Percentiles rank a stretch among this genome's conserved stretches.
phyloP scores from a whole-genome alignment of 345 rosid genomes.

The Ailanthus altissimus region DNA sequence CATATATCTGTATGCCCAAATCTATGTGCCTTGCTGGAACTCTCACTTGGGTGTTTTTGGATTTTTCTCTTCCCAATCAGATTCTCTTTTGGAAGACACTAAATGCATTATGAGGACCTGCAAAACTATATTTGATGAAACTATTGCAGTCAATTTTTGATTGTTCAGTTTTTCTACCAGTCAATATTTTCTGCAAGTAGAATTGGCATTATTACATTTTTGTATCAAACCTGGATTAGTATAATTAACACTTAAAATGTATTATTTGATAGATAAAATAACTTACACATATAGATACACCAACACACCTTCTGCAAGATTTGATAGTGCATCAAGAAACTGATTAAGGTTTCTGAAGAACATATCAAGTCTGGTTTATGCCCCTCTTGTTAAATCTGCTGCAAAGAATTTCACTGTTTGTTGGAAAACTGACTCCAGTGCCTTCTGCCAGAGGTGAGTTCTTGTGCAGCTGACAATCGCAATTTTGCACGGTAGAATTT shows the following conservation, averaged over 20 bases:
- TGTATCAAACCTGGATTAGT: background rate
- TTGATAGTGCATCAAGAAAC: background rate
- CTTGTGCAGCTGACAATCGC: background rate
- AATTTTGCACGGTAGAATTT: background rate
- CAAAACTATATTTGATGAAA: background rate
- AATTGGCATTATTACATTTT: background rate
- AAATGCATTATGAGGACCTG: background rate
- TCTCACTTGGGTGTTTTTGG: background rate
- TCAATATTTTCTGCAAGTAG: background rate
- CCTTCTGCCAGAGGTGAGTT: background rate
- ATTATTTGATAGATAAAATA: slow-evolving; percentile 11
- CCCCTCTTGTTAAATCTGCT: background rate
- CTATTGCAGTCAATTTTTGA: background rate
- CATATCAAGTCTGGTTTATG: background rate
- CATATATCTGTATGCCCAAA: background rate
- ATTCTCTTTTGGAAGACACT: background rate
- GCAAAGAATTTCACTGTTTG: background rate
- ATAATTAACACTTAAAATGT: background rate
- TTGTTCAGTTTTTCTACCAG: background rate
- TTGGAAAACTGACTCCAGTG: background rate
- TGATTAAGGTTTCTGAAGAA: background rate
- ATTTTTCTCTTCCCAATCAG: background rate
- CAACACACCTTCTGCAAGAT: background rate
- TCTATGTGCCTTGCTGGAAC: background rate
- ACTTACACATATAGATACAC: background rate